phyloP scores from a whole-genome alignment of 352 stramenopile genomes.

The Phytophthora pistaciae region DNA sequence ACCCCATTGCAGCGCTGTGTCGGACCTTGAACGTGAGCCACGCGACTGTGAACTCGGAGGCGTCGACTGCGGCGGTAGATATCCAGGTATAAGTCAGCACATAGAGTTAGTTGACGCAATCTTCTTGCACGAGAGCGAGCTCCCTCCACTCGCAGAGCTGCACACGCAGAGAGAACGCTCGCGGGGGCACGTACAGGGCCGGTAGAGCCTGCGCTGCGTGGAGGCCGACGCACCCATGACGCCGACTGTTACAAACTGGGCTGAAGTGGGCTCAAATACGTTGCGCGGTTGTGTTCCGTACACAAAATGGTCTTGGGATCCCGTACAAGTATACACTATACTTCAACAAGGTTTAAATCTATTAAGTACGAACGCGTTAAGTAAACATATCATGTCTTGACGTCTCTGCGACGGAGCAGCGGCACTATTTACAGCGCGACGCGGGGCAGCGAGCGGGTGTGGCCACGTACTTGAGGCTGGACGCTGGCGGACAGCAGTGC shows the following conservation, averaged over 20 bases:
- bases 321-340: conserved; percentile 7
- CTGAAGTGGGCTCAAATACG: conserved; percentile 14
- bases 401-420: not conserved
- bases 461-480: conserved; percentile 24
- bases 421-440: conserved; percentile 44
- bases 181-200: conserved; percentile 50
- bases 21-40: conserved; percentile 89
- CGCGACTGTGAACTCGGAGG: conserved; percentile 83
- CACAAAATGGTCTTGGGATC: conserved; percentile 5
- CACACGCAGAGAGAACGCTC: not conserved
- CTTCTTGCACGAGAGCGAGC: not conserved
- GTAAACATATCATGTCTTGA: conserved; percentile 5
- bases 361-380: not conserved
- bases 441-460: conserved; percentile 31
- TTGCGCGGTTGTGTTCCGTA: conserved; percentile 21
- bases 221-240: conserved; percentile 56
- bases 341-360: not conserved
- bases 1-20: not conserved
- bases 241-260: conserved; percentile 35
- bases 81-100: conserved; percentile 12
- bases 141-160: conserved; percentile 3
- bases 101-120: not conserved
- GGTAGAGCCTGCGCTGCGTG: conserved; percentile 60
- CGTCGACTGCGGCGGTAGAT: conserved; percentile 56
- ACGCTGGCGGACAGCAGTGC: not conserved